Evolutionary conservation across 192 early-diverging fungal species (phyloP).

Genomic region (Haplosporangium gracile): DNA sequence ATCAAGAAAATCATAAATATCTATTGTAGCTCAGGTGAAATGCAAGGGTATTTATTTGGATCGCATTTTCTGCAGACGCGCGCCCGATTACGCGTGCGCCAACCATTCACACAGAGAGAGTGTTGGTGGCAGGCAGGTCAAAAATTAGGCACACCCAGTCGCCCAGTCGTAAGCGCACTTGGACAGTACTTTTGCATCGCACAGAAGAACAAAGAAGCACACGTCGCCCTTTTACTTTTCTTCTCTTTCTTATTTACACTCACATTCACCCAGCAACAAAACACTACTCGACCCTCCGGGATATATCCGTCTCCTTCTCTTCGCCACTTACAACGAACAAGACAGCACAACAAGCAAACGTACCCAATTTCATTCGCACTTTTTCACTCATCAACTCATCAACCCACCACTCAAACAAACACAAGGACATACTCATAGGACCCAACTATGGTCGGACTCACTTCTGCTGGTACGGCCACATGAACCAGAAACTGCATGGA

Average conservation of each 20-base stretch:
- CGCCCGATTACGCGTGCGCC: conserved; percentile 9
- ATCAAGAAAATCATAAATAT: too few species aligned
- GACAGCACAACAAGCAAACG: background rate
- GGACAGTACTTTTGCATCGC: background rate
- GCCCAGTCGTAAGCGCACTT: background rate
- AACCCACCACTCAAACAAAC: background rate
- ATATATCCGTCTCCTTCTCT: background rate
- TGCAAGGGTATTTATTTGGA: background rate
- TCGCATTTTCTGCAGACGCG: background rate
- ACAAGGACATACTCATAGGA: background rate
- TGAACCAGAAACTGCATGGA: background rate
- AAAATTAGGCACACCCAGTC: background rate
- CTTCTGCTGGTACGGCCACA: conserved; percentile 54
- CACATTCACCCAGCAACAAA: background rate
- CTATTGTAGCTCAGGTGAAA: background rate
- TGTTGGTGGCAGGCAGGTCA: background rate
- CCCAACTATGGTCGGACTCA: conserved; percentile 57
- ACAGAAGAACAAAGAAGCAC: background rate
- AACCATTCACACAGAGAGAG: background rate
- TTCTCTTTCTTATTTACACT: background rate
- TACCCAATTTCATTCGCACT: background rate
- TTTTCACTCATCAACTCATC: background rate
- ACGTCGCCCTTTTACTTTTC: background rate
- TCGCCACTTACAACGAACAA: background rate
- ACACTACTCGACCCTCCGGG: background rate